phyloP scores from a whole-genome alignment of 1,284 basidiomycete species.

The Volvariella surrecta region DNA sequence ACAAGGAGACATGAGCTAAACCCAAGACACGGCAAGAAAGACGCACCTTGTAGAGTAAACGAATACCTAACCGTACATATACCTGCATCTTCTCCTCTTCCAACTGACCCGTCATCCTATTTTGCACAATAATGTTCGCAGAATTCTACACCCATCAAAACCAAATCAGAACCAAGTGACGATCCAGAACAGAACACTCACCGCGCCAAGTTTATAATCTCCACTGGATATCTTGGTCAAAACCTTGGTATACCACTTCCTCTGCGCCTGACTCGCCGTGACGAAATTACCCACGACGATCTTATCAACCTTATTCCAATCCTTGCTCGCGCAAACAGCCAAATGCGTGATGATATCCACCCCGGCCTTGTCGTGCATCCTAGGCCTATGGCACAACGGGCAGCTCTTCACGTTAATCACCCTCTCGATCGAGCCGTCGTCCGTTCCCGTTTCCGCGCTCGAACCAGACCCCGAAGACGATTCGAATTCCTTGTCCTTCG shows the following conservation, averaged over 20 bases:
- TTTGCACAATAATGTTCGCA: slow-evolving; percentile 95
- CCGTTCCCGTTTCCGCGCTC: slow-evolving; percentile 14
- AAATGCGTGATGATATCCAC: slow-evolving; percentile 91
- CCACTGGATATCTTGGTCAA: slow-evolving; percentile 80
- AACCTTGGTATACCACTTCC: slow-evolving; percentile 94
- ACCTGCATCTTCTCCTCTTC: slow-evolving; percentile 99
- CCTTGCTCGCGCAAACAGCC: slow-evolving; percentile 88
- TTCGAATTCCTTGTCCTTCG: not conserved
- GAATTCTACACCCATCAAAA: slow-evolving; percentile 57
- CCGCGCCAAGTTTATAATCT: slow-evolving; percentile 85
- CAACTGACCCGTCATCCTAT: slow-evolving; percentile 82
- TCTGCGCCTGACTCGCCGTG: slow-evolving; percentile 90
- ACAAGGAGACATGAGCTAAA: not conserved
- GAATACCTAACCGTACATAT: slow-evolving; percentile 89
- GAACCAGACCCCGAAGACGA: slow-evolving; percentile 4
- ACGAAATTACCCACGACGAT: slow-evolving; percentile 95
- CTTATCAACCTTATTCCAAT: slow-evolving; percentile 84
- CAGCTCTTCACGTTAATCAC: slow-evolving; percentile 95
- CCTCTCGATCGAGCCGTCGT: slow-evolving; percentile 56
- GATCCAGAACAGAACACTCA: slow-evolving; percentile 28
- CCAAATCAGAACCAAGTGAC: slow-evolving; percentile 6
- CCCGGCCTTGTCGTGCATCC: slow-evolving; percentile 81
- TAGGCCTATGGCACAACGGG: slow-evolving; percentile 86
- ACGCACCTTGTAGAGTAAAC: slow-evolving; percentile 80
- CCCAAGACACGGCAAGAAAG: not conserved